Conservation (phyloP, 176 grass and related monocot species). For the Triticum aestivum region DNA sequence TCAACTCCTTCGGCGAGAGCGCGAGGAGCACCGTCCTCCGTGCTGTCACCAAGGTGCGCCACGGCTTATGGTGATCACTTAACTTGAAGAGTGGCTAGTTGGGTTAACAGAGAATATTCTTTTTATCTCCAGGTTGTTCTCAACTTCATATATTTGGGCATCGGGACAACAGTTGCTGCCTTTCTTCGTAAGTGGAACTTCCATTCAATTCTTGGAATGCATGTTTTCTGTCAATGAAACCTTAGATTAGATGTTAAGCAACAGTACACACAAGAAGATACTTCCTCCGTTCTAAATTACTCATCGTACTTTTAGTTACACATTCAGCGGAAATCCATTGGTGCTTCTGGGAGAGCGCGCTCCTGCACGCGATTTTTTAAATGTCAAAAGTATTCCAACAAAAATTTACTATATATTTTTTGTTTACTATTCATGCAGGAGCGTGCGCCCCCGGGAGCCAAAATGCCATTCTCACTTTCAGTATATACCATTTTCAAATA, state of each 20-base stretch:
- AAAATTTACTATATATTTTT: no score
- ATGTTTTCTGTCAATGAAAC: neutral
- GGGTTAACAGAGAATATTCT: neutral
- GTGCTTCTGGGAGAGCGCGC: no score
- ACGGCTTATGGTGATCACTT: neutral
- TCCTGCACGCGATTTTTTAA: no score
- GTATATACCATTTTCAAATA: neutral
- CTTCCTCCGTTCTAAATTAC: no score
- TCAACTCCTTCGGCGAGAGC: conserved; percentile 57
- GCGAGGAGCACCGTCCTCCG: conserved; percentile 7
- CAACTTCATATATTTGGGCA: conserved; percentile 61
- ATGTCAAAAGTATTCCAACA: no score
- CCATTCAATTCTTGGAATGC: neutral
- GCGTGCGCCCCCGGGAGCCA: no score
- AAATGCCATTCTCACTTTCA: no score
- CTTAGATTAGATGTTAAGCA: neutral
- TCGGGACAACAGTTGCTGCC: conserved; percentile 36
- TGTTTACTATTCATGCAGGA: no score
- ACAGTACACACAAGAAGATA: no score
- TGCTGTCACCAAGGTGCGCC: conserved; percentile 47
- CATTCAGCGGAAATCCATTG: no score
- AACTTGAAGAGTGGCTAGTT: neutral
- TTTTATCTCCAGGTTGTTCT: conserved; percentile 42
- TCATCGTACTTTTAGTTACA: no score
- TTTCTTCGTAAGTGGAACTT: conserved; percentile 64